Conservation (phyloP, 495 filamentous ascomycete species). For the Copromyces sp. region DNA sequence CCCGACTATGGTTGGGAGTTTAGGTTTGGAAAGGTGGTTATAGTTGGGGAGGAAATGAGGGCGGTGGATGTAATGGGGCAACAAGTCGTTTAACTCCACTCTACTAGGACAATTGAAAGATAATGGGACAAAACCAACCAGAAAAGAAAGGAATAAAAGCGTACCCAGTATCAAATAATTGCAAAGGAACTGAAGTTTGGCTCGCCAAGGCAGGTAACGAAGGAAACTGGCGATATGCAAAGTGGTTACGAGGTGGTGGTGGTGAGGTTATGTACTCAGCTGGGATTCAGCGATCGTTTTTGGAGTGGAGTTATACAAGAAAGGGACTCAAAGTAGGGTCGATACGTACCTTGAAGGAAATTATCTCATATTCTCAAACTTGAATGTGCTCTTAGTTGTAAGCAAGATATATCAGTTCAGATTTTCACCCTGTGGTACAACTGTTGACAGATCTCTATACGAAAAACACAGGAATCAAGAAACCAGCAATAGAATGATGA, state of each 20-base stretch:
- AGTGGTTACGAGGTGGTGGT: no score
- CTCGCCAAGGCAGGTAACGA: no score
- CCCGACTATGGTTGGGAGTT: background rate
- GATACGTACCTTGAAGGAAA: background rate
- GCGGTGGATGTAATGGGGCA: no score
- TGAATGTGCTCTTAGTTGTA: no score
- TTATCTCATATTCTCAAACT: no score
- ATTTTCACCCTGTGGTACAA: no score
- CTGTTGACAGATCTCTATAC: no score
- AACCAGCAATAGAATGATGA: background rate
- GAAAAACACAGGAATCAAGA: no score
- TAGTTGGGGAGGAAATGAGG: background rate
- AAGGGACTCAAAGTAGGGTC: background rate
- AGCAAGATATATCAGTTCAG: no score
- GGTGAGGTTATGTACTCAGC: background rate
- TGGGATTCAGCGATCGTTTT: background rate
- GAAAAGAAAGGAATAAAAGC: background rate
- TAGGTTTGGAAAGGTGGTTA: background rate
- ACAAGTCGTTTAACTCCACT: background rate
- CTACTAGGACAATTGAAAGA: background rate
- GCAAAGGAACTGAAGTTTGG: background rate
- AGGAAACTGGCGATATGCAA: no score
- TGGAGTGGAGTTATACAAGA: background rate
- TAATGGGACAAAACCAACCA: background rate
- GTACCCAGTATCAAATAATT: background rate